Evolutionary conservation across 352 stramenopile species (phyloP).

Genomic region (Phytophthora europaea): DNA sequence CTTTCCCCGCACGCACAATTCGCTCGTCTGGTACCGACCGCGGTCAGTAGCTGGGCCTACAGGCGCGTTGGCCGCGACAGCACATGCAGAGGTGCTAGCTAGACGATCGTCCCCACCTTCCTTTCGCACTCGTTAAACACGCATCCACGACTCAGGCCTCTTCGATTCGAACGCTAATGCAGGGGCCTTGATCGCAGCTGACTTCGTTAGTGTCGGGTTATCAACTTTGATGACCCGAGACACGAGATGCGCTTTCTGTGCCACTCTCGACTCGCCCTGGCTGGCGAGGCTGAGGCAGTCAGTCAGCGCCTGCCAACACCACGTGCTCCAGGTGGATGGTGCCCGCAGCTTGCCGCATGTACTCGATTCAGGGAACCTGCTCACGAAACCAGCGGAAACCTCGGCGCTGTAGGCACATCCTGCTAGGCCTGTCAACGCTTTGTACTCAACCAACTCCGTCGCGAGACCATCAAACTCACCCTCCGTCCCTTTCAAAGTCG

Average conservation of each 20-base stretch:
- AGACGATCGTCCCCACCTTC: not conserved
- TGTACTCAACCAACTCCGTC: too few relatives aligned
- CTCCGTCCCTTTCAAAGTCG: too few relatives aligned
- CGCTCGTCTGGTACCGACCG: not conserved
- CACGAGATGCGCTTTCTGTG: not conserved
- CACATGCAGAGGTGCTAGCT: not conserved
- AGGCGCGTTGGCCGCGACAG: not conserved
- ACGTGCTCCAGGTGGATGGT: not conserved
- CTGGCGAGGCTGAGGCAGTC: not conserved
- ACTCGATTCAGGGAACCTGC: not conserved
- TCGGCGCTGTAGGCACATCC: not conserved
- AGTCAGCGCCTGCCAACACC: not conserved
- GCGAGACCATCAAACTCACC: too few relatives aligned
- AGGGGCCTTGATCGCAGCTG: not conserved
- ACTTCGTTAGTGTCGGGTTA: constrained; percentile 18
- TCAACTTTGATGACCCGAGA: constrained; percentile 35
- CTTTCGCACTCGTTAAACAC: constrained; percentile 1
- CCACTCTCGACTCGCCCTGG: not conserved
- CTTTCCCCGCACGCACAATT: not conserved
- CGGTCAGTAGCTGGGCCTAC: not conserved
- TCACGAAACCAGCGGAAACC: constrained; percentile 8
- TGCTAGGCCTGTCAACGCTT: too few relatives aligned
- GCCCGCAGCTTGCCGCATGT: not conserved
- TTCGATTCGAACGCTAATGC: constrained; percentile 29
- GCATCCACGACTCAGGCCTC: not conserved